These are phyloP conservation scores for Trifolium pratense DNA, from an alignment of 306 rosid genomes.

Conservation along the genomic window DNA sequence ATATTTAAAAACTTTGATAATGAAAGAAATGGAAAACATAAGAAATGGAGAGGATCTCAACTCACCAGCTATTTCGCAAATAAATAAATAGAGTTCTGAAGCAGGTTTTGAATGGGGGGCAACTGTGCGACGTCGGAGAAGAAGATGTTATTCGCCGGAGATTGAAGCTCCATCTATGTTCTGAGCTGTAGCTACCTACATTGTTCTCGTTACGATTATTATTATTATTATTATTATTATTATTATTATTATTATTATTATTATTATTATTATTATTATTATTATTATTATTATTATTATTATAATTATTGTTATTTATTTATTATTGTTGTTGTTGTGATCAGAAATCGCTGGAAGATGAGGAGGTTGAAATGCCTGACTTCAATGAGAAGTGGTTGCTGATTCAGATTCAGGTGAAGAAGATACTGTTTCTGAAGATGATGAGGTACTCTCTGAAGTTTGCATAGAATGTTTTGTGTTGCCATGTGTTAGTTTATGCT, in stretches of 20 bases:
- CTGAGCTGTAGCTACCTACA: background rate
- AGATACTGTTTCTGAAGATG: conserved; percentile 48
- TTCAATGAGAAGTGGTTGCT: conserved; percentile 51
- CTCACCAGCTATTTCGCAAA: too few species aligned
- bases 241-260: background rate
- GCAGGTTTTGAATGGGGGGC: too few species aligned
- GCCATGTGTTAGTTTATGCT: background rate
- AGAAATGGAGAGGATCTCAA: too few species aligned
- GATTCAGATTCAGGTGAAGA: conserved; percentile 49
- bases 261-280: too few species aligned
- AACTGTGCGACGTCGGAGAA: too few species aligned
- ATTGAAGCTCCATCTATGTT: background rate
- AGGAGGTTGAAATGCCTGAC: conserved; percentile 67
- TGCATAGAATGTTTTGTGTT: background rate
- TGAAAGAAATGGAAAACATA: too few species aligned
- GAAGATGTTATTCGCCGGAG: background rate
- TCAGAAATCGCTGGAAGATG: conserved; percentile 58
- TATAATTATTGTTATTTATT: too few species aligned
- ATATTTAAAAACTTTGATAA: too few species aligned
- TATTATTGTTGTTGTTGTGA: conserved; percentile 17
- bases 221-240: too few species aligned
- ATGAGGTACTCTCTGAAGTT: conserved; percentile 45
- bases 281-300: too few species aligned
- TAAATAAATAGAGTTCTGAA: too few species aligned
- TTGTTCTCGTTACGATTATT: background rate